phyloP scores from a whole-genome alignment of 176 grass and related monocot species.

The Saccharum officinarum region DNA sequence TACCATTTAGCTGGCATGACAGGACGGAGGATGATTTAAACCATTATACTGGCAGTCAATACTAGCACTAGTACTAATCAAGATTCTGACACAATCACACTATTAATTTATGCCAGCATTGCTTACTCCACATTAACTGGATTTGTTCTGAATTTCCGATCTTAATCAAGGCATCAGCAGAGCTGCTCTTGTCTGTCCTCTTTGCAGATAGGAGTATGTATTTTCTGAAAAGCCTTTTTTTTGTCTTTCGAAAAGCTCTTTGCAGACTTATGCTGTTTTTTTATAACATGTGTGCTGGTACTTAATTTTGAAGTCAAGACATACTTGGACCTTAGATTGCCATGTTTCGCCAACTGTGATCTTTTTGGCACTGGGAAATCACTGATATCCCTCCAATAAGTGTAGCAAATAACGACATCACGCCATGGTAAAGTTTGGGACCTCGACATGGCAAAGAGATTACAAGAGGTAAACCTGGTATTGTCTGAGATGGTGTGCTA shows the following conservation, averaged over 20 bases:
- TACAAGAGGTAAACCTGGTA: background rate
- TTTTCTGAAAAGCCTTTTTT: background rate
- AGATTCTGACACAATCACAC: background rate
- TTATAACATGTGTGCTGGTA: background rate
- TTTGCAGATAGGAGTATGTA: background rate
- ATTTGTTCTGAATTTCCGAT: background rate
- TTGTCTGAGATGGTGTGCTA: background rate
- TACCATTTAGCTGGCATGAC: background rate
- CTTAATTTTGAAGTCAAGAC: background rate
- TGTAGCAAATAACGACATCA: background rate
- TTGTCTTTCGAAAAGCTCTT: background rate
- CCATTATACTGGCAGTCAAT: background rate
- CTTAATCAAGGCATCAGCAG: background rate
- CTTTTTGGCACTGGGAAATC: background rate
- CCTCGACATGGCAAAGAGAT: background rate
- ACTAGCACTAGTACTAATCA: background rate
- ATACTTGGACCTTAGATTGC: background rate
- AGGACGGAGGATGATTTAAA: background rate
- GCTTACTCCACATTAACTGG: background rate
- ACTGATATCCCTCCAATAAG: background rate
- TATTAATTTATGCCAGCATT: background rate
- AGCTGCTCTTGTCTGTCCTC: background rate
- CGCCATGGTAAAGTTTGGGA: conserved; percentile 1
- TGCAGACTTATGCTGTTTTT: background rate
- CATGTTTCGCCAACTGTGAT: background rate